Evolutionary conservation across 768 basidiomycete genomes (phyloP), one percentile per base, ranked within the genome.

Genomic region (Royoungia palumana): DNA sequence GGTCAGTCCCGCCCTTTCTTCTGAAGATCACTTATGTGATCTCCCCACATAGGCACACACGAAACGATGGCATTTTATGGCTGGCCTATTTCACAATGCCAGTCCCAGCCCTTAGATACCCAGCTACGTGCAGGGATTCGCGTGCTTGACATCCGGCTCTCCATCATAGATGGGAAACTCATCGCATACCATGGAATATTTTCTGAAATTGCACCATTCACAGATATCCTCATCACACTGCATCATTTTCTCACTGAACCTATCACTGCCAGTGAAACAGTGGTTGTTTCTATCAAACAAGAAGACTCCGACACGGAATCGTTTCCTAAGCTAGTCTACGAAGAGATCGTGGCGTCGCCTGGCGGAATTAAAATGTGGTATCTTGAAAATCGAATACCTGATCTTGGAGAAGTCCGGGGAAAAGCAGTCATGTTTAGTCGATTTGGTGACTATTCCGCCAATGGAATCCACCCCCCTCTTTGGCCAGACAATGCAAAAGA

Each of bases 231-330:
- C 10, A 48, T 65, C 5, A 75, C 75, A 16, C 62, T 94, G 9
- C 73, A 83, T 56, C 54, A 67, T 4, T 95, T 89, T 67, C 78
- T 94, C 34, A 75, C 76, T 8, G 73, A 77, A 0, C 74, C 81
- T 0, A 55, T 58, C 4, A 79, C 87, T 1, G 72, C 70, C 9
- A 75, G 72, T 24, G 94, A 95, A 66, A 87, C 87, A 0, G 65
- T 96, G 30, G 78, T 96, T 24, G 82, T 94, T 72, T 93, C 85
- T 14, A 78, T 97, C 62, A 94, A 95, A 66, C 88, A 94, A 62
- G 94, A 97, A 64, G 86, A 90, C 55, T 74, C 76, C 0, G 70
- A 79, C 4, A 62, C 72, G 0, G 55, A 65, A 1, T 48, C 70
- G 6, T 93, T 94, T 66, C 87, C 88, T 2, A 56, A 65, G 25